Conservation (phyloP, 228 moss, liverwort and hornwort genomes). For the Sphagnum fallax region DNA sequence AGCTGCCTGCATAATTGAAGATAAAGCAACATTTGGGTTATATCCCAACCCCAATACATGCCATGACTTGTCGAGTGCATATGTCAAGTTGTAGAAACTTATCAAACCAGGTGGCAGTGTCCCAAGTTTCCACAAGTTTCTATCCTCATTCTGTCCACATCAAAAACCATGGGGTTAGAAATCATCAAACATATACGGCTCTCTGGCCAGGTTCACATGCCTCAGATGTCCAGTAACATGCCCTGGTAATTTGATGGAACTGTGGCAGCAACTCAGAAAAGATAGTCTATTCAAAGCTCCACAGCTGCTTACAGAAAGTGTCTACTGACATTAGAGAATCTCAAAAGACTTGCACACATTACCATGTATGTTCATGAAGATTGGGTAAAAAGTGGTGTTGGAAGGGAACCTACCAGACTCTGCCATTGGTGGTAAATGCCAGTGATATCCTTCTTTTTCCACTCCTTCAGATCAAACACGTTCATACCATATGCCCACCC, state of each 20-base stretch:
- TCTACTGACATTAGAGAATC: no score
- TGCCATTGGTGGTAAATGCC: conserved; percentile 91
- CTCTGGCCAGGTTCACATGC: no score
- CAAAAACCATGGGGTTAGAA: not conserved
- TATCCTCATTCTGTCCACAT: conserved; percentile 60
- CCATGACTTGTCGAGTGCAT: conserved; percentile 72
- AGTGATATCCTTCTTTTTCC: conserved; percentile 74
- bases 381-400: no score
- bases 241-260: no score
- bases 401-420: conserved; percentile 28
- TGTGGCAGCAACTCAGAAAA: no score
- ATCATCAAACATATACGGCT: not conserved
- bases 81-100: conserved; percentile 69
- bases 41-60: conserved; percentile 86
- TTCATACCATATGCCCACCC: conserved; percentile 97
- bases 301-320: no score
- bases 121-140: conserved; percentile 80
- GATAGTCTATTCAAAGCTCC: no score
- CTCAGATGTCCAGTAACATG: no score
- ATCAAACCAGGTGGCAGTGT: conserved; percentile 77
- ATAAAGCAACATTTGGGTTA: conserved; percentile 50
- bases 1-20: conserved; percentile 55
- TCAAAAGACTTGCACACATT: no score
- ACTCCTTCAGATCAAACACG: conserved; percentile 76
- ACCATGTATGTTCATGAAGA: no score